Percentiles rank a stretch among this genome's conserved stretches.
These are phyloP conservation scores for Scheffersomyces insectosa DNA, from an alignment of 1,139 yeast species.

Conservation along the genomic window DNA sequence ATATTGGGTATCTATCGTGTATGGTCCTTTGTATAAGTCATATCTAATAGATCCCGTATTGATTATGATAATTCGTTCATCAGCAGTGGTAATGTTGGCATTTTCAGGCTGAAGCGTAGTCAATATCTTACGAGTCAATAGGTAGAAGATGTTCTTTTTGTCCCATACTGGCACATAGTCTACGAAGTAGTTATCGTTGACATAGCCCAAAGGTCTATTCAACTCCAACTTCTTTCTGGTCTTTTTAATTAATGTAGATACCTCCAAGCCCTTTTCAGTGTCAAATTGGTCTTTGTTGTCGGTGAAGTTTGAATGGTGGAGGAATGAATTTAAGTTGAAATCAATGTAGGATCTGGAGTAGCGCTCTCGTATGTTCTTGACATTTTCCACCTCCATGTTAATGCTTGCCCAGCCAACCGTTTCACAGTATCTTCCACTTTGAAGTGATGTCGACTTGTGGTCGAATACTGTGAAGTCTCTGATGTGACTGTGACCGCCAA, in stretches of 20 bases:
- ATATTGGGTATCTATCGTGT: conserved; percentile 76
- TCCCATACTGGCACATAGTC: conserved; percentile 70
- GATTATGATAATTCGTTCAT: conserved; percentile 63
- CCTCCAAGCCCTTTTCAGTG: conserved; percentile 52
- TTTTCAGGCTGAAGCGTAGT: conserved; percentile 44
- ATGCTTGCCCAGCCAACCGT: conserved; percentile 86
- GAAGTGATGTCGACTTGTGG: conserved; percentile 67
- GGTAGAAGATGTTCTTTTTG: conserved; percentile 56
- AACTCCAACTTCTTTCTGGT: conserved; percentile 54
- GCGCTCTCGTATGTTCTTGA: not conserved
- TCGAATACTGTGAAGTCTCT: conserved; percentile 80
- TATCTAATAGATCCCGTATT: conserved; percentile 91
- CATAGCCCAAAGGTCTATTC: conserved; percentile 60
- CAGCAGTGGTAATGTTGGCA: conserved; percentile 5
- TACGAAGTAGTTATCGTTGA: conserved; percentile 65
- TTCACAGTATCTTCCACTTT: conserved; percentile 91
- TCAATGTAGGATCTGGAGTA: conserved; percentile 68
- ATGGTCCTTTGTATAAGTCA: conserved; percentile 84
- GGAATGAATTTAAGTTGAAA: conserved; percentile 70
- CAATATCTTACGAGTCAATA: conserved; percentile 61
- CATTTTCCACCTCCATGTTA: conserved; percentile 26
- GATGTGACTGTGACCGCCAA: conserved; percentile 95
- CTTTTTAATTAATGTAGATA: conserved; percentile 46
- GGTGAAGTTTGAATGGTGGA: conserved; percentile 52
- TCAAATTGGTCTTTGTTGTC: conserved; percentile 28